A percentile compares a stretch with the other conserved stretches of the same genome.
phyloP scores from a whole-genome alignment of 2,329 filamentous ascomycete species.

The Talaromyces verruculosus region DNA sequence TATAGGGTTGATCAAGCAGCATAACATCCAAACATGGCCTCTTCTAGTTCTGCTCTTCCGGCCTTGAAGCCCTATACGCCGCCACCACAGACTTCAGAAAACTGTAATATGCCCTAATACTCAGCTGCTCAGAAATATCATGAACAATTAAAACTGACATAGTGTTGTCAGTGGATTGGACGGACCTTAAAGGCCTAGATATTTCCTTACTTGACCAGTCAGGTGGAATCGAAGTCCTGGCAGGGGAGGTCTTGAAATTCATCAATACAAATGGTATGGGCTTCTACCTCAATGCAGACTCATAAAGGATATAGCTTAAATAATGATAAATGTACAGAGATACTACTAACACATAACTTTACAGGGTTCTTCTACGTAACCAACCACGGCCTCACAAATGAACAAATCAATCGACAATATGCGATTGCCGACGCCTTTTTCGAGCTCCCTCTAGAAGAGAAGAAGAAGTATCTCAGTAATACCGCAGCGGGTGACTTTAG shows the following conservation, averaged over 20 bases:
- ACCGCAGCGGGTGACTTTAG: conserved; percentile 13
- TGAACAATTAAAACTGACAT: neutral
- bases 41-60: neutral
- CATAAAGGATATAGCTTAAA: neutral
- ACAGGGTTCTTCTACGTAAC: conserved; percentile 63
- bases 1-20: too few species aligned
- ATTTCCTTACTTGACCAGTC: conserved; percentile 55
- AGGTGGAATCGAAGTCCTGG: conserved; percentile 55
- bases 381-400: conserved; percentile 61
- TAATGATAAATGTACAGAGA: neutral
- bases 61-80: conserved; percentile 5
- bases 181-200: conserved; percentile 59
- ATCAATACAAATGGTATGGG: conserved; percentile 19
- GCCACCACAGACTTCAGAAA: conserved; percentile 15
- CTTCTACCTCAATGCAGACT: neutral
- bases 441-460: conserved; percentile 57
- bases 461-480: conserved; percentile 53
- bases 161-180: conserved; percentile 45
- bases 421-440: conserved; percentile 62
- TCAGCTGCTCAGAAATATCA: neutral
- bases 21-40: neutral
- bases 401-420: conserved; percentile 61
- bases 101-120: neutral
- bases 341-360: conserved; percentile 20
- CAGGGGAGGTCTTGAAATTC: conserved; percentile 31